Percentiles rank a stretch among this genome's conserved stretches.
Evolutionary conservation across 2,329 filamentous ascomycete species (phyloP).

Genomic region (Aureobasidium sp.): DNA sequence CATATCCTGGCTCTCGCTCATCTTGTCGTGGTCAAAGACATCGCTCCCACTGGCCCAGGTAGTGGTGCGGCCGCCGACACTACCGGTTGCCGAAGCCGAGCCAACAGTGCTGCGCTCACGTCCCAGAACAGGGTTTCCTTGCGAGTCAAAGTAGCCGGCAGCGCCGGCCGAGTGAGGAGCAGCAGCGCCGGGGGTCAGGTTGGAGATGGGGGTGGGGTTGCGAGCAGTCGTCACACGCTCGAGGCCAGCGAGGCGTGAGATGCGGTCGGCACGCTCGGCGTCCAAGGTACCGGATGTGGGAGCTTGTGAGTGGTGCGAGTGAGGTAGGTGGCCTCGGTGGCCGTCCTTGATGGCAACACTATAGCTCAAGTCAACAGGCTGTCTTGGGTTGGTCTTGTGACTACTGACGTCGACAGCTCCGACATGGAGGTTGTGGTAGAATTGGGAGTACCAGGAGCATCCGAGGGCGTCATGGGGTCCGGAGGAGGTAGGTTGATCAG

Average conservation of each 20-base stretch:
- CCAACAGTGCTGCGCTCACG: constrained; percentile 81
- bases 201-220: constrained; percentile 29
- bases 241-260: constrained; percentile 86
- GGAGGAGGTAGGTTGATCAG: constrained; percentile 78
- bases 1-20: constrained; percentile 48
- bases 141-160: constrained; percentile 69
- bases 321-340: constrained; percentile 69
- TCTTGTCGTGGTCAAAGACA: constrained; percentile 54
- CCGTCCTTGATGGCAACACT: constrained; percentile 88
- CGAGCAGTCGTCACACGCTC: constrained; percentile 76
- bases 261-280: constrained; percentile 87
- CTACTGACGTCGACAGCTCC: constrained; percentile 60
- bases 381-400: not conserved
- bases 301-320: constrained; percentile 36
- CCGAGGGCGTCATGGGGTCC: constrained; percentile 76
- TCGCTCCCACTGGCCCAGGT: constrained; percentile 62
- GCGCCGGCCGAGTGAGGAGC: constrained; percentile 31
- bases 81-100: constrained; percentile 78
- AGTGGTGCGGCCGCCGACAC: constrained; percentile 53
- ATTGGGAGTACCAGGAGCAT: constrained; percentile 87
- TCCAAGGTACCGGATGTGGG: constrained; percentile 60
- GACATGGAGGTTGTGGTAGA: constrained; percentile 88
- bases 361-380: not conserved
- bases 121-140: constrained; percentile 56
- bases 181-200: constrained; percentile 38